Evolutionary conservation across 1,284 basidiomycete genomes (phyloP).

Genomic region (Pseudozyma pruni): DNA sequence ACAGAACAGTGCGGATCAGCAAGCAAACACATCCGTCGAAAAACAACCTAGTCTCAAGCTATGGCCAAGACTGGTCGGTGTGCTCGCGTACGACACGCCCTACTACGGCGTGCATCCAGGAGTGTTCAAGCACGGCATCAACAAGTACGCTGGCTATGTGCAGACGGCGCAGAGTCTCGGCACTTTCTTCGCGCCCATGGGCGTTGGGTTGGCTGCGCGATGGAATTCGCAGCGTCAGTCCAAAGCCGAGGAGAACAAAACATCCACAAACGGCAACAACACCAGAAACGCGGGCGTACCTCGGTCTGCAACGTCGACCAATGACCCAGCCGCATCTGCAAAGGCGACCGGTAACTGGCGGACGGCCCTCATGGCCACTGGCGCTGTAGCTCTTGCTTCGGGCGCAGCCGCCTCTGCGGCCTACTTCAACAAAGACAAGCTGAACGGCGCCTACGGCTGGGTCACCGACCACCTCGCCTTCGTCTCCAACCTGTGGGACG

Average conservation of each 20-base stretch:
- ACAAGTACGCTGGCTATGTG: conserved; percentile 80
- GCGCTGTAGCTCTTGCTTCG: conserved; percentile 74
- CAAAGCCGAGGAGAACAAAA: not conserved
- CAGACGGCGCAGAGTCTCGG: conserved; percentile 74
- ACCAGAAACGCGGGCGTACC: conserved; percentile 20
- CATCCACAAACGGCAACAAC: conserved; percentile 46
- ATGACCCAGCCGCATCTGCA: conserved; percentile 14
- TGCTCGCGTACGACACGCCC: conserved; percentile 86
- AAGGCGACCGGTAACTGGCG: conserved; percentile 27
- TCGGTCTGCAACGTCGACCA: conserved; percentile 16
- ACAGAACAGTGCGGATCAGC: conserved; percentile 20
- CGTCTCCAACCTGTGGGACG: conserved; percentile 87
- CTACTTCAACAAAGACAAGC: conserved; percentile 76
- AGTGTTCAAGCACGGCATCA: conserved; percentile 85
- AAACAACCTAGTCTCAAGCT: conserved; percentile 72
- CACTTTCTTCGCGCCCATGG: conserved; percentile 68
- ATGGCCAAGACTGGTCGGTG: conserved; percentile 84
- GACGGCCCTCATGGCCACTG: conserved; percentile 70
- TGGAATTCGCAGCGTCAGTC: conserved; percentile 61
- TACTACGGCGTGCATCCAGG: conserved; percentile 76
- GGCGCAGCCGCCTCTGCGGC: conserved; percentile 78
- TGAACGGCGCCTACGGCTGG: conserved; percentile 71
- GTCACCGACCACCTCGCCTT: conserved; percentile 90
- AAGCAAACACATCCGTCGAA: conserved; percentile 1
- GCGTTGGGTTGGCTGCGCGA: conserved; percentile 72